These are phyloP conservation scores for Leishmania braziliensis DNA, from an alignment of 208 protist genomes.

Conservation along the genomic window DNA sequence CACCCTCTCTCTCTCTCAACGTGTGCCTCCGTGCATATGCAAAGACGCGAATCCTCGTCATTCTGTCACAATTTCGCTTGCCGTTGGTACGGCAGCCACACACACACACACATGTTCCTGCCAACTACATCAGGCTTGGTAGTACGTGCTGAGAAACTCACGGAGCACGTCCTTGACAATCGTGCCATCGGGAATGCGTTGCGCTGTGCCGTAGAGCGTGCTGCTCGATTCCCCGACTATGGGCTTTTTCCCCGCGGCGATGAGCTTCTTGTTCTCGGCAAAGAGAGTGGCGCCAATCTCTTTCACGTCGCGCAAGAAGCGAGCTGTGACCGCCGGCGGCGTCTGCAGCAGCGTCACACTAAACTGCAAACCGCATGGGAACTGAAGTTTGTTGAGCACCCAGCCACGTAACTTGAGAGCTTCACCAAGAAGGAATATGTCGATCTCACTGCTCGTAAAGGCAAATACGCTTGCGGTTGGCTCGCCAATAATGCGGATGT, in stretches of 20 bases:
- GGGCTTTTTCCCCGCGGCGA: constrained; percentile 43
- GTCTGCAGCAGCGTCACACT: constrained; percentile 92
- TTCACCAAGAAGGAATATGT: constrained; percentile 92
- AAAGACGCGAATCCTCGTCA: neutral
- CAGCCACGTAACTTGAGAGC: constrained; percentile 89
- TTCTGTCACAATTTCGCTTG: neutral
- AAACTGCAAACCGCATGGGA: constrained; percentile 92
- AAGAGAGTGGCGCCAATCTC: constrained; percentile 51
- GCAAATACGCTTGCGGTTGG: constrained; percentile 88
- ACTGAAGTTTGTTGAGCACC: constrained; percentile 95
- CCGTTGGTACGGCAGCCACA: neutral
- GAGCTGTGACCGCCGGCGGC: constrained; percentile 57
- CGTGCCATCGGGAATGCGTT: constrained; percentile 88
- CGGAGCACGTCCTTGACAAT: constrained; percentile 89
- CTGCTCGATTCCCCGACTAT: constrained; percentile 42
- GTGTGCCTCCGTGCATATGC: neutral
- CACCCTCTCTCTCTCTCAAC: too few species aligned
- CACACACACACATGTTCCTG: neutral
- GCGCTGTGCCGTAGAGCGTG: constrained; percentile 94
- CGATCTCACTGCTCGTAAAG: constrained; percentile 79
- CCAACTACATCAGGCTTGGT: constrained; percentile 41
- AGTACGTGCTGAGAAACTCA: constrained; percentile 87
- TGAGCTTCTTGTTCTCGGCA: constrained; percentile 35
- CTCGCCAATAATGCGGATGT: constrained; percentile 86
- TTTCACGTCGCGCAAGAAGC: constrained; percentile 81